Evolutionary conservation across 2,329 filamentous ascomycete genomes (phyloP), one percentile per base, ranked within the genome.

Genomic region (Macrophomina pseudophaseolina): DNA sequence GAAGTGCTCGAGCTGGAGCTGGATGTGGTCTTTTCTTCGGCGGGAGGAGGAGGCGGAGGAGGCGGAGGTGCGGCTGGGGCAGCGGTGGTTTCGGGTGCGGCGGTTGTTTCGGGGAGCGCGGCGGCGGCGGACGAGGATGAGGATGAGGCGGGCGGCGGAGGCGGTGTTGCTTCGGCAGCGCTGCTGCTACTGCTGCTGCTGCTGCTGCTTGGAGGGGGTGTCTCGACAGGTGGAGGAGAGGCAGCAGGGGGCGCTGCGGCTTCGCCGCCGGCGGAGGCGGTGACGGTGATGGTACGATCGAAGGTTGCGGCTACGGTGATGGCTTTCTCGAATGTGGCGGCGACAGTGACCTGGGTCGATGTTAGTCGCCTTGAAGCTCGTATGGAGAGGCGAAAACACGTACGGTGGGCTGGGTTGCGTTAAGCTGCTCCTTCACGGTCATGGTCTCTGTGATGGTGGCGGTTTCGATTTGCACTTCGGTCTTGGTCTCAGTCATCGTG

Each of bases 231-330:
- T 1, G 46, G n/a, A 30, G 33, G 23, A 28, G 48, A 9, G 11
- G 35, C 14, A 16, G 33, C 16, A 3, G 16, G 16, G 2, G 32
- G 38, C 14, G 44, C 46, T 33, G 56, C 42, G 23, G n/a, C 30
- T 30, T 38, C 66, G 12, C 30, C 8, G n/a, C 44, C 9, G 23
- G 30, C 65, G 18, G 46, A 30, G 53, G 18, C 18, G 42, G 58
- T 62, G 30, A 62, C 48, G 48, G 60, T 64, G 2, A 44, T 12
- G 6, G 65, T 51, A 3, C 16, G 38, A n/a, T 52, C 40, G 52
- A 64, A 49, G 33, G 56, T 53, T 11, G 64, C 51, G 30, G 49
- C 59, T 2, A 64, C 54, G 32, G 66, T 67, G 18, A 67, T 14
- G 28, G 60, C 49, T 38, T 62, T 67, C 28, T 62, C 56, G 30